Base-by-base conservation (phyloP, 306 rosid genomes). In the Quercus dentata region DNA sequence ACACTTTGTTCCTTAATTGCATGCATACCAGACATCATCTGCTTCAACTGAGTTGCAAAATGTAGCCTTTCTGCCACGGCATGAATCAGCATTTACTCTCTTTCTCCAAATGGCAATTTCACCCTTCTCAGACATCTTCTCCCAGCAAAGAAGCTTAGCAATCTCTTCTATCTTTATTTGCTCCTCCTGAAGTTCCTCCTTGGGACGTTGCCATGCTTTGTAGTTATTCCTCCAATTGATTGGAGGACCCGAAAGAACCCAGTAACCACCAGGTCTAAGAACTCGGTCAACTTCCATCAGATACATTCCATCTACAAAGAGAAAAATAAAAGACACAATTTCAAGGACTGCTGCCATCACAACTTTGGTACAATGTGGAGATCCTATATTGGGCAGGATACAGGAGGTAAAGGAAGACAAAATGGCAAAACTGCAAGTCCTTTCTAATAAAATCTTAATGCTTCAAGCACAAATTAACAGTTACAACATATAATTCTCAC, bases 221-320 rank as follows among this genome's bases (percentile, higher is more conserved):
- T 89, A 95, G 77, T 86, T 88, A 56, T 70, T 86, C 87, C 81
- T 93, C 99, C 98, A 96, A 78, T 93, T 87, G 85, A 96, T 96
- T 23, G 98, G 99, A 81, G 98, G 97, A 63, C 99, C 98, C 13
- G 97, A 93, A 78, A 96, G 94, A 52, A 96, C 91, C 97, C 99
- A 95, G 89, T 92, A 95, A 75, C 99, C 99, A 79, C 99, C 98
- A 55, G 98, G 98, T 77, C 99, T 96, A 77, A 96, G 91, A 84
- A 96, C 97, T 79, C 98, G 92, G 62, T 93, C 99, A 78, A 93
- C 97, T 85, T 96, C 99, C 94, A 82, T 93, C 80, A 93, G 86
- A 81, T 91, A 93, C 49, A 73, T 93, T 82, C 99, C 99, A 83
- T 74, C 98, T 96, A 88, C 80, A 78, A 64, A 83, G 73, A 76